Evolutionary conservation across 2,329 filamentous ascomycete species (phyloP).

Genomic region (Xylaria sp.): DNA sequence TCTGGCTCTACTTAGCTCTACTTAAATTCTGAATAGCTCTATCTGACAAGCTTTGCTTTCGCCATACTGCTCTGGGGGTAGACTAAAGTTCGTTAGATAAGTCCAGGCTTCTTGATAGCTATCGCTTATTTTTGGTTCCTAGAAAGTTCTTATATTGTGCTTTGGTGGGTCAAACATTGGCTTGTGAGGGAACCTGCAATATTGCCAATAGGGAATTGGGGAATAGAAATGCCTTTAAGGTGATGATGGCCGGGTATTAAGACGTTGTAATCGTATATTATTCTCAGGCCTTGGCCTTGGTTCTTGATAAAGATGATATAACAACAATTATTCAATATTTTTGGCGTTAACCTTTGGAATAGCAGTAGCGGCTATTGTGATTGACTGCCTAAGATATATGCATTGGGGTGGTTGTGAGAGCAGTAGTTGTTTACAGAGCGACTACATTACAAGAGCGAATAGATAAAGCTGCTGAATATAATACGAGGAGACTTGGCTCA

Average conservation of each 20-base stretch:
- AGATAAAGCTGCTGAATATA: neutral
- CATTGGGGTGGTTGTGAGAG: neutral
- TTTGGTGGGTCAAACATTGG: neutral
- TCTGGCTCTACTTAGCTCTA: neutral
- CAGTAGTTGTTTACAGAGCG: neutral
- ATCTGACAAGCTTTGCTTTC: neutral
- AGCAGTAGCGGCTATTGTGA: neutral
- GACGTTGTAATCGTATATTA: neutral
- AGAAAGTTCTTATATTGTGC: neutral
- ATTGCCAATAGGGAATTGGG: neutral
- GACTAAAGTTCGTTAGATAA: neutral
- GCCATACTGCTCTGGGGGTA: neutral
- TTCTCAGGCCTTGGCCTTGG: neutral
- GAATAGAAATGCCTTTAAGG: neutral
- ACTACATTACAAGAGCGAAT: neutral
- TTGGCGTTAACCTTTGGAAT: too few species aligned
- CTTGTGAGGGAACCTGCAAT: neutral
- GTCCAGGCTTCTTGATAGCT: neutral
- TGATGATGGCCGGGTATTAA: neutral
- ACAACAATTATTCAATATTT: too few species aligned
- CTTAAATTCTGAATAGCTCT: neutral
- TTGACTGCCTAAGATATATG: neutral
- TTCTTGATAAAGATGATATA: neutral
- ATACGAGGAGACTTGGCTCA: neutral
- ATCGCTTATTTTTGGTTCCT: neutral